Base-by-base conservation (phyloP, 495 filamentous ascomycete genomes). In the Lindgomyces ingoldianus region DNA sequence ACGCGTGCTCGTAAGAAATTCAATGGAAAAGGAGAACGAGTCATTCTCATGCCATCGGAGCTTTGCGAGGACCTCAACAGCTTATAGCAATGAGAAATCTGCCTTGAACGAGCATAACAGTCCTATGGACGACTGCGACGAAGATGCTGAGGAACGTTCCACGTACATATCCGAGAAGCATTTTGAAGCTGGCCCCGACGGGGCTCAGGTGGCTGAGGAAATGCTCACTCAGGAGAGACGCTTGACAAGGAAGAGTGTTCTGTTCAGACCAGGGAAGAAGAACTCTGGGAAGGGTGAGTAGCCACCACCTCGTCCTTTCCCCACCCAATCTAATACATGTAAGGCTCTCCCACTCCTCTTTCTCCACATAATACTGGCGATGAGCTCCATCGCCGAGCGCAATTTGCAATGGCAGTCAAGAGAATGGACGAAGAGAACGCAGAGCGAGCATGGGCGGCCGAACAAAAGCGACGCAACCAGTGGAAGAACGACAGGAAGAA, bases 341-440 rank as follows among this genome's bases (percentile, higher is more conserved):
- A 22, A 51, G 48, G 12, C 19, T 24, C 48, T 26, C 11, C 48
- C 21, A 22, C 48, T 47, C 19, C 8, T n/a, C 44, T 47, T 10
- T 25, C 10, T 3, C 27, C 39, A 30, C 39, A 48, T 3, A 48
- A 59, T 21, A 48, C 39, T 9, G 50, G 33, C 2, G 60, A 62
- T 16, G 60, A 62, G 25, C 26, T 62, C 30, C 60, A 62, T 30
- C 60, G 60, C 24, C 50, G 50, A 21, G 25, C 39, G 1, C 49
- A 62, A 26, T 62, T 62, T 36, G 49, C 42, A 14, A 21, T 33
- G 8, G 14, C n/a, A 14, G 39, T 55, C 3, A 62, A 55, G 49
- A 62, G 55, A 21, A 45, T 62, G 49, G 21, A 54, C 19, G 16
- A 3, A 12, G 16, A 1, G 9, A 36, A 46, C 10, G 33, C 33